These are phyloP conservation scores for Coriolopsis trogii DNA, from an alignment of 1,284 basidiomycete species.

Conservation along the genomic window DNA sequence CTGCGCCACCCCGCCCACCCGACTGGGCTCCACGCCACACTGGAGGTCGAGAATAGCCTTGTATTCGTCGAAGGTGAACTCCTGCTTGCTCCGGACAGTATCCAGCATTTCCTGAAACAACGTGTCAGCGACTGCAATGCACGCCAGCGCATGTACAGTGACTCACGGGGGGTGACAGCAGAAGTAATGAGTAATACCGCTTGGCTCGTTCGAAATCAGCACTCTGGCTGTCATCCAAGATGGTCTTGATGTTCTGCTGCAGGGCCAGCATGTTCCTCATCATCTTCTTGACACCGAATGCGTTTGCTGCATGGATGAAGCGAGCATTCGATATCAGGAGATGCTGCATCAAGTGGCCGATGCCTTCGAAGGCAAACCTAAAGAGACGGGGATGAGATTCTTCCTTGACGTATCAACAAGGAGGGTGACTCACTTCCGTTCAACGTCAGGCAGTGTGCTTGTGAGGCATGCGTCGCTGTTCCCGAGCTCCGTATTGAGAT, in stretches of 20 bases:
- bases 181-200: conserved; percentile 83
- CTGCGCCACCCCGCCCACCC: conserved; percentile 50
- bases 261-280: conserved; percentile 89
- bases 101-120: conserved; percentile 71
- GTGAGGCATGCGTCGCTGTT: conserved; percentile 77
- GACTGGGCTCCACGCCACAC: conserved; percentile 73
- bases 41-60: conserved; percentile 87
- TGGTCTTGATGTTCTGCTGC: conserved; percentile 89
- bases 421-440: conserved; percentile 59
- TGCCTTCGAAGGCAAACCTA: conserved; percentile 87
- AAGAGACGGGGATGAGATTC: neutral
- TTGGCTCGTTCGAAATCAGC: conserved; percentile 79
- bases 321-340: conserved; percentile 79
- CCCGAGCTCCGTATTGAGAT: conserved; percentile 84
- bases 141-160: neutral
- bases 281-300: conserved; percentile 87
- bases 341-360: conserved; percentile 88
- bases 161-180: conserved; percentile 71
- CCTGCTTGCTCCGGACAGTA: conserved; percentile 60
- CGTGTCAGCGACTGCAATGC: neutral
- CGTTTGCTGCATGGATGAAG: conserved; percentile 72
- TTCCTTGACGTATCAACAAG: neutral
- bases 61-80: conserved; percentile 88
- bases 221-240: conserved; percentile 62
- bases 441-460: conserved; percentile 60